phyloP scores from a whole-genome alignment of 306 rosid species.

The Prunus dulcis region DNA sequence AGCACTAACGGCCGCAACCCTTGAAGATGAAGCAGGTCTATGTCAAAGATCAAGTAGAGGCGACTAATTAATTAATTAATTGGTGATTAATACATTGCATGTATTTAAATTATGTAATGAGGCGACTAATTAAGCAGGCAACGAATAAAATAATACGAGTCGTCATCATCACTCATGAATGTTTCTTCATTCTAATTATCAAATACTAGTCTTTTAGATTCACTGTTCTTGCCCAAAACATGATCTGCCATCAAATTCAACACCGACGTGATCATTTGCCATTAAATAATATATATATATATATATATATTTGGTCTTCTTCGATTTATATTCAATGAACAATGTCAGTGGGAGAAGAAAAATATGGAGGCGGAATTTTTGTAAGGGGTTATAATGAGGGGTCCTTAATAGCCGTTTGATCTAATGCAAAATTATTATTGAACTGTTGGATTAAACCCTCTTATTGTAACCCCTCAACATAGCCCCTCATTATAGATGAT shows the following conservation, averaged over 20 bases:
- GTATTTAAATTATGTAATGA: background rate
- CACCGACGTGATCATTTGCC: background rate
- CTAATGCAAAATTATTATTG: no score
- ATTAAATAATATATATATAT: background rate
- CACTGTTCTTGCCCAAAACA: background rate
- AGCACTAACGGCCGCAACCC: conserved; percentile 34
- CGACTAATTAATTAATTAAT: no score
- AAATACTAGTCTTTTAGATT: background rate
- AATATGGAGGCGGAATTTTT: no score
- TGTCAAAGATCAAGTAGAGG: no score
- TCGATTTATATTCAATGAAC: no score
- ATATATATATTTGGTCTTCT: no score
- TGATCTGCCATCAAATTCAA: background rate
- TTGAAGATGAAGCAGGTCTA: conserved; percentile 26
- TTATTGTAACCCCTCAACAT: no score
- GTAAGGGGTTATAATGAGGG: no score
- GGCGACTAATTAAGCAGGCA: background rate
- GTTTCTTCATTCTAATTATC: background rate
- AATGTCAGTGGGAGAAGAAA: no score
- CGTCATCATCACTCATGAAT: background rate
- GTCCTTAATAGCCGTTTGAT: no score
- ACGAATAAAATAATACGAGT: background rate
- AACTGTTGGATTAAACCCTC: no score
- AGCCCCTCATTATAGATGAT: no score
- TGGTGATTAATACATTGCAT: background rate